Base-by-base conservation (phyloP, 2,329 filamentous ascomycete species). In the Fonsecaea multimorphosa region DNA sequence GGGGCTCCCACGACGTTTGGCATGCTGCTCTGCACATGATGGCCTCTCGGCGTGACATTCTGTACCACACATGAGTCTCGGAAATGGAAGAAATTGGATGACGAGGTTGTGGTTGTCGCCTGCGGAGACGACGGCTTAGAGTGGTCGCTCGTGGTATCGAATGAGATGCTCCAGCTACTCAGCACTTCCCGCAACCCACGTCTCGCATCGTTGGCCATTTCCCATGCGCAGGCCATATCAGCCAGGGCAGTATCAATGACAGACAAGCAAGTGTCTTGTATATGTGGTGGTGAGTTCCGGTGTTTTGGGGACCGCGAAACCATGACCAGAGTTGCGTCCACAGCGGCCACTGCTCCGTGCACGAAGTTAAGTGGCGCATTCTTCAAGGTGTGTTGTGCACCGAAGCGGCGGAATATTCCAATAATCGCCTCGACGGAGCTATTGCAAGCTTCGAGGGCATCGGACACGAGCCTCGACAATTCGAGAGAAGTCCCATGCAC, bases 341-440 rank as follows among this genome's bases (percentile, higher is more conserved):
- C 36, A 14, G 61, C 61, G 9, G 44, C 19, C 9, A 64, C 36
- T 6, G 44, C 44, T 12, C 61, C 61, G 31, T 64, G 55, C 9
- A 59, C 61, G 27, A 64, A 64, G 4, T 24, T 34, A 7, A 64
- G 27, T 16, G 61, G 55, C 11, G 61, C 61, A 40, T 58, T 64
- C 19, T 44, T 53, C 31, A 64, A 32, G 7, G 61, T 44, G 44
- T 64, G 44, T 34, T 59, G 55, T 32, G 29, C 44, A 12, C 44
- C 34, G 34, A 53, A 64, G 6, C 61, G 61, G 19, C 61, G 54
- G 19, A 64, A 2, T n/a, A 64, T 64, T 12, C 46, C 46, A n/a
- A 59, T 31, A 31, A 64, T 59, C 7, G 54, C 59, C 32, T 59
- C 54, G 31, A 64, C 22, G 16, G 61, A 58, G 19, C n/a, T 32